A percentile compares a stretch with the other conserved stretches of the same genome.
Conservation (phyloP, 768 basidiomycete species). For the Lactarius trivialis region DNA sequence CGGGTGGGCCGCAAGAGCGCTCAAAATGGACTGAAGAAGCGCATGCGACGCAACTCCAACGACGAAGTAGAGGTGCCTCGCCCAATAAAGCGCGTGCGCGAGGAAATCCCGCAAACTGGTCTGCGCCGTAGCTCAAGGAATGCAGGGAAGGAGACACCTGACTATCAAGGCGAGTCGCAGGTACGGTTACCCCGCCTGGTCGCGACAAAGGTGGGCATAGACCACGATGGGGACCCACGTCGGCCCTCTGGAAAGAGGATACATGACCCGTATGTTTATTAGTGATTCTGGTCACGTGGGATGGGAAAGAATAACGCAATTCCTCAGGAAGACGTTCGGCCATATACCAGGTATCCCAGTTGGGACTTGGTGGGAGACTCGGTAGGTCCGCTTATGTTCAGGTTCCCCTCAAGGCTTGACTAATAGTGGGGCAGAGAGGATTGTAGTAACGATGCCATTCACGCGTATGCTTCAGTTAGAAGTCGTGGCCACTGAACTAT, state of each 20-base stretch:
- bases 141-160: conserved; percentile 43
- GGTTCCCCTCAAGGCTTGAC: background rate
- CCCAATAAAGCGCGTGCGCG: conserved; percentile 6
- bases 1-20: conserved; percentile 4
- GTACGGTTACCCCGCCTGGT: conserved; percentile 8
- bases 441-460: conserved; percentile 74
- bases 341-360: conserved; percentile 71
- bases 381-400: conserved; percentile 34
- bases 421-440: conserved; percentile 34
- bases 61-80: background rate
- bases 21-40: conserved; percentile 5
- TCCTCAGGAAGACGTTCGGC: conserved; percentile 66
- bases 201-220: conserved; percentile 23
- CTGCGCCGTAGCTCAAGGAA: conserved; percentile 65
- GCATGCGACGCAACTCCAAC: background rate
- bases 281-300: background rate
- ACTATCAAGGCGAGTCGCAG: conserved; percentile 43
- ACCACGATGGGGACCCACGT: conserved; percentile 26
- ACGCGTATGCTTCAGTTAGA: conserved; percentile 67
- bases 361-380: conserved; percentile 77
- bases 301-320: background rate
- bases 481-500: background rate
- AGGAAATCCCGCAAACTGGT: conserved; percentile 23
- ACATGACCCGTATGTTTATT: conserved; percentile 45
- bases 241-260: conserved; percentile 27